Evolutionary conservation across 2,329 filamentous ascomycete genomes (phyloP), one percentile per base, ranked within the genome.

Genomic region (Colletotrichum chrysophilum): DNA sequence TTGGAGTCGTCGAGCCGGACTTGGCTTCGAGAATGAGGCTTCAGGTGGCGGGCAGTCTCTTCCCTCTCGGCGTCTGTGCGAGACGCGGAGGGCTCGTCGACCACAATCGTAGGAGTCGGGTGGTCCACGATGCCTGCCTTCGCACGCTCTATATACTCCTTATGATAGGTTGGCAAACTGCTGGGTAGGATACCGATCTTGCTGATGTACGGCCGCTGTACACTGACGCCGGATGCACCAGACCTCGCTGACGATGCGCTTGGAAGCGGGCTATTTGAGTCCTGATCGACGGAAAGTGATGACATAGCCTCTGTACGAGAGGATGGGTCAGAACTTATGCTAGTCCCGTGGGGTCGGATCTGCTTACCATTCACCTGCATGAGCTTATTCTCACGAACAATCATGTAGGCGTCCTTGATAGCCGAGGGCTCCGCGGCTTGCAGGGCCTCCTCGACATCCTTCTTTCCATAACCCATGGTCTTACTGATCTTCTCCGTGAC

Each of bases 351-450:
- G 18, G 12, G 10, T 30, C 24, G 55, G 13, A 28, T 60, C 36
- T 30, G 92, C 95, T 92, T 88, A 97, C 95, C 96, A 83, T 96
- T 98, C 71, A 93, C 93, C 84, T 96, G 94, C 96, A 98, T 98
- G 83, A 98, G 91, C 84, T 98, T 97, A 83, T 98, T 98, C 85
- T 99, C 97, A 69, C 96, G 93, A 30, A 99, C 95, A 83, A 99
- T 99, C 86, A 98, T 93, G 86, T 98, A 99, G 2, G 97, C 97
- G 85, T 99, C 97, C 86, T 99, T 99, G 88, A 99, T 98, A 13
- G 97, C 96, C 74, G 96, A 98, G 14, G 97, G 97, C 83, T 99
- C 97, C 69, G 97, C 93, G 72, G 95, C 96, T 81, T 94, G 94
- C 77, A 99, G 88, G 26, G 97, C 96, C 84, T 98, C 97, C 82